phyloP scores from a whole-genome alignment of 768 basidiomycete species.

The Lactarius deliciosus region DNA sequence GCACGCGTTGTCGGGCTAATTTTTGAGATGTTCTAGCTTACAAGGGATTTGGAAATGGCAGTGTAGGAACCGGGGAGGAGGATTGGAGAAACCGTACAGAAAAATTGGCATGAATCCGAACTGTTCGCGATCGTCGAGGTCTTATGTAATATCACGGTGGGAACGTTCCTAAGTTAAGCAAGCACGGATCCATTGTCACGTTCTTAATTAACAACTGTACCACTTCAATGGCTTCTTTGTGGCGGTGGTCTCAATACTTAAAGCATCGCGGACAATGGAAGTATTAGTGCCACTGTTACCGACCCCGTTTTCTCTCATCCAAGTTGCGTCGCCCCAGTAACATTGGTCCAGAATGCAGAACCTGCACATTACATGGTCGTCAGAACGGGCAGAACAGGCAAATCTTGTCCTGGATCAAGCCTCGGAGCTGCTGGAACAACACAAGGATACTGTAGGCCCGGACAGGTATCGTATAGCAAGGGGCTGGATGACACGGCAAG shows the following conservation, averaged over 20 bases:
- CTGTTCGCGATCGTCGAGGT: no score
- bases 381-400: not conserved
- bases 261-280: not conserved
- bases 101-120: not conserved
- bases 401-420: not conserved
- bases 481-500: slow-evolving; percentile 9
- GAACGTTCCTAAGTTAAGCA: no score
- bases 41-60: not conserved
- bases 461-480: slow-evolving; percentile 4
- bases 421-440: not conserved
- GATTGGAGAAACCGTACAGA: not conserved
- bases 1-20: not conserved
- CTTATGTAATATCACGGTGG: no score
- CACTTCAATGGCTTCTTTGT: not conserved
- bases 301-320: not conserved
- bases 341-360: not conserved
- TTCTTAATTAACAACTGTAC: not conserved
- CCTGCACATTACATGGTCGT: not conserved
- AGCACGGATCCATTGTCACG: not conserved
- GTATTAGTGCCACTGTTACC: not conserved
- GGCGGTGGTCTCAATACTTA: not conserved
- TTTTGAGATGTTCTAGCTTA: not conserved
- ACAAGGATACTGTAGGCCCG: not conserved
- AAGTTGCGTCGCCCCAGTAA: not conserved
- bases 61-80: not conserved